Percentiles rank a stretch among this genome's conserved stretches.
phyloP scores from a whole-genome alignment of 129 eudicot species.

The Rutidosis leptorrhynchoides region DNA sequence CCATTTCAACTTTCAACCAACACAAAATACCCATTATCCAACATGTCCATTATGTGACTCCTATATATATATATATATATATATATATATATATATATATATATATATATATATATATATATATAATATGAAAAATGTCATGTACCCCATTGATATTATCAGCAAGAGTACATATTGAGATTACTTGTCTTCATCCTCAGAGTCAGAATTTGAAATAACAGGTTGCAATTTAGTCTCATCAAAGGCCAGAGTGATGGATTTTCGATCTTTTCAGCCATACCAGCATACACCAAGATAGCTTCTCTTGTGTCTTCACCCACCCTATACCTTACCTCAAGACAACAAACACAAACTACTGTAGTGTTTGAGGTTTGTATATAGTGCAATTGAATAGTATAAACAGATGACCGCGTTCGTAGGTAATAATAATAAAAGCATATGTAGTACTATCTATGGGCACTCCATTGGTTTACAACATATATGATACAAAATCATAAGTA shows the following conservation, averaged over 20 bases:
- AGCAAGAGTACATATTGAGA: neutral
- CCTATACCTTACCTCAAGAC: conserved; percentile 98
- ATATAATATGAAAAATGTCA: neutral
- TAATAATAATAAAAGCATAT: too few species aligned
- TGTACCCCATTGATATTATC: conserved; percentile 8
- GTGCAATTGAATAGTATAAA: too few species aligned
- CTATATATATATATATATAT: too few species aligned
- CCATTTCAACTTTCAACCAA: too few species aligned
- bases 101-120: too few species aligned
- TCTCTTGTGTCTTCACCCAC: conserved; percentile 99
- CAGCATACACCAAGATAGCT: conserved; percentile 92
- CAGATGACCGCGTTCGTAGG: too few species aligned
- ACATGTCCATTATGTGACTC: neutral
- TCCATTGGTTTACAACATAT: too few species aligned
- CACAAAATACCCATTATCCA: neutral
- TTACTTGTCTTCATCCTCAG: conserved; percentile 80
- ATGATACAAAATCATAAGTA: too few species aligned
- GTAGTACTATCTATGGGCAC: too few species aligned
- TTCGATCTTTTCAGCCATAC: conserved; percentile 89
- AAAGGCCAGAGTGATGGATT: conserved; percentile 88
- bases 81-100: too few species aligned
- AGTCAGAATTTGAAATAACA: conserved; percentile 75
- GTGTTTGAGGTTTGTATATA: too few species aligned
- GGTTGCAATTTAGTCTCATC: conserved; percentile 80
- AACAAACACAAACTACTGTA: conserved; percentile 13